phyloP scores from a whole-genome alignment of 371 early-diverging fungal genomes.

The Rhizopus microsporus region DNA sequence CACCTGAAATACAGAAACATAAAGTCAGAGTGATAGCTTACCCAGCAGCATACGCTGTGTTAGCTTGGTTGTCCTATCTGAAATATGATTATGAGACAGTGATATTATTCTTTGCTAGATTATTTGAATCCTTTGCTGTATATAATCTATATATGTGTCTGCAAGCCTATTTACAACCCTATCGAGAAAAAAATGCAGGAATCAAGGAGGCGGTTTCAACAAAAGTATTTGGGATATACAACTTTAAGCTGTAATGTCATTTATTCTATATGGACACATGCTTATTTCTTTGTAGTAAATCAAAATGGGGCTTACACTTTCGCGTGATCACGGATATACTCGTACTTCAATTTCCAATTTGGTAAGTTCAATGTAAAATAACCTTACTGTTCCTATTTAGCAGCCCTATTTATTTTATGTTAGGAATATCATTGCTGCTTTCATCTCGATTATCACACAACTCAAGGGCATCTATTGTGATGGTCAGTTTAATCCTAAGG shows the following conservation, averaged over 20 bases:
- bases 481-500: constrained; percentile 36
- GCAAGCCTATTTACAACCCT: constrained; percentile 50
- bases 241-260: constrained; percentile 35
- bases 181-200: constrained; percentile 31
- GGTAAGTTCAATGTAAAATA: constrained; percentile 29
- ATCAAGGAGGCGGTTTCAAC: constrained; percentile 34
- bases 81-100: constrained; percentile 50
- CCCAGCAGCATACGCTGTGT: constrained; percentile 46
- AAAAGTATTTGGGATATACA: constrained; percentile 38
- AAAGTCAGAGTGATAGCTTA: constrained; percentile 51
- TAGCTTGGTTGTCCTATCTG: constrained; percentile 53
- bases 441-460: constrained; percentile 45
- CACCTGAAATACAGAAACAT: constrained; percentile 47
- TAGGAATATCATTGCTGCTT: constrained; percentile 47
- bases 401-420: not conserved
- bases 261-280: not conserved
- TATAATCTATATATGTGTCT: constrained; percentile 47
- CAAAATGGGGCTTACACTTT: constrained; percentile 53
- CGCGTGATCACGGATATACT: constrained; percentile 46
- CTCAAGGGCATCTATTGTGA: constrained; percentile 47
- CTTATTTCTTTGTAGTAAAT: constrained; percentile 31
- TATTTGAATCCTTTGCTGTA: constrained; percentile 53
- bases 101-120: constrained; percentile 49
- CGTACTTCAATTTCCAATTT: constrained; percentile 52
- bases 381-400: constrained; percentile 3